A percentile compares a stretch with the other conserved stretches of the same genome.
Conservation (phyloP, 768 basidiomycete genomes). For the Collybia sp. region DNA sequence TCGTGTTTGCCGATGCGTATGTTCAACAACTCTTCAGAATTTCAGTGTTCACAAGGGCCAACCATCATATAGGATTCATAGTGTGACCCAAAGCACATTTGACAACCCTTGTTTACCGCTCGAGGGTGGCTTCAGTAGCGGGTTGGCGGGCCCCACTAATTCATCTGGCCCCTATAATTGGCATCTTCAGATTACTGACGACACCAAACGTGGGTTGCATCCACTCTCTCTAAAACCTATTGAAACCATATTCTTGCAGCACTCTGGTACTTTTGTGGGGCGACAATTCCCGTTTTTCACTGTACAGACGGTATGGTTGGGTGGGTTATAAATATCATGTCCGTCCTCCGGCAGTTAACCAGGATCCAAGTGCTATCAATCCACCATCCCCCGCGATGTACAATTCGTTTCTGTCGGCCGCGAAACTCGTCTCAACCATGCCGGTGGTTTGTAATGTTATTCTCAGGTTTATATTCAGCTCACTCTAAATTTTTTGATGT, state of each 20-base stretch:
- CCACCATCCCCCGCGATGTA: neutral
- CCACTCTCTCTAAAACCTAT: neutral
- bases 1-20: constrained; percentile 35
- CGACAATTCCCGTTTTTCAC: neutral
- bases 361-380: neutral
- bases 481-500: neutral
- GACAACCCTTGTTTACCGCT: neutral
- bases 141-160: neutral
- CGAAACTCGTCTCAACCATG: neutral
- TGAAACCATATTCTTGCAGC: neutral
- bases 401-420: neutral
- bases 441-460: neutral
- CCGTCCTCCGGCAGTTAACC: neutral
- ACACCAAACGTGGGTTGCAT: neutral
- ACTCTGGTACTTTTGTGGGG: neutral
- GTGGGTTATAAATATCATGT: neutral
- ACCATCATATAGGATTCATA: neutral
- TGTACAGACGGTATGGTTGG: neutral
- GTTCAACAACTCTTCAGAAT: neutral
- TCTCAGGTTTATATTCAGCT: neutral
- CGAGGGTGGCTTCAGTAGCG: neutral
- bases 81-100: neutral
- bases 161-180: neutral
- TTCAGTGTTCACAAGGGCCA: neutral
- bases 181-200: no score